Evolutionary conservation across 805 yeast species (phyloP), one percentile per base, ranked within the genome.

Genomic region (Lipomyces kockii): DNA sequence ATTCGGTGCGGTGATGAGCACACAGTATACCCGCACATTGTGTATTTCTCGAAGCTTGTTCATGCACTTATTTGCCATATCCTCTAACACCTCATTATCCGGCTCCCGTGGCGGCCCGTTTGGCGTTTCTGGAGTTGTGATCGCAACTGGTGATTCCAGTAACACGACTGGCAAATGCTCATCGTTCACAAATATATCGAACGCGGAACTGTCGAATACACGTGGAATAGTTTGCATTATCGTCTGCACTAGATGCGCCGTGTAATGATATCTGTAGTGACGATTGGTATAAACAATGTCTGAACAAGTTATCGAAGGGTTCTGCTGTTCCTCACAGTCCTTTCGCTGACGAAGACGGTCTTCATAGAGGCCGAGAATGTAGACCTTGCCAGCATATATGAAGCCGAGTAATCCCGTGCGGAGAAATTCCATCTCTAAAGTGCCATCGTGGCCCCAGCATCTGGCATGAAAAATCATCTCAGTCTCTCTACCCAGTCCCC

Each of bases 351-450:
- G 84, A 58, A 95, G 85, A 76, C 98, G 83, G 77, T 95, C 99
- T 74, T 95, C 99, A 71, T 92, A 91, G 51, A 91, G 81, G 0
- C 99, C 98, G 53, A 95, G 79, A 1, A 95, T 90, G 74, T 89
- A 95, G 0, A 95, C 89, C 73, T 90, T 92, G 11, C 97, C 98
- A 67, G 90, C 87, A 74, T 85, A 89, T 0, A 91, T 85, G 77
- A 95, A 95, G 0, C 99, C 99, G 60, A 95, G 82, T 22, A 94
- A 77, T 2, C 98, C 97, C 0, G 98, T 94, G 73, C 99, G 84
- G 61, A 95, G 82, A 77, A 93, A 95, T 75, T 90, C 93, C 81
- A 87, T 81, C 66, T 89, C 92, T 25, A 90, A 76, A 1, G 83
- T 79, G 0, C 96, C 96, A 63, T 85, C 84, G 59, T 88, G 87